phyloP scores from a whole-genome alignment of 768 basidiomycete genomes.

The Lactarius quietus region DNA sequence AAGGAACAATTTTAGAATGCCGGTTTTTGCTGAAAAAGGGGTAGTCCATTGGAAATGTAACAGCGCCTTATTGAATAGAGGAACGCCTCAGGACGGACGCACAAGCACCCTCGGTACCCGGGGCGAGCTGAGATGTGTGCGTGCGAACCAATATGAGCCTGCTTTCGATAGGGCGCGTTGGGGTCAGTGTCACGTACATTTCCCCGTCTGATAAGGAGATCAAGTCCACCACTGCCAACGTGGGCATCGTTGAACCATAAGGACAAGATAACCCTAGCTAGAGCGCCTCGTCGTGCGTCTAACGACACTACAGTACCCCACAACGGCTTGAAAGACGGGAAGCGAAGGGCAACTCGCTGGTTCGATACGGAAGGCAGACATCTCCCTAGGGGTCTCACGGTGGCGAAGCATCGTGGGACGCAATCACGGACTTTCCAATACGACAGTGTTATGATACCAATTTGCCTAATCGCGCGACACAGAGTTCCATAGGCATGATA shows the following conservation, averaged over 20 bases:
- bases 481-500: not conserved
- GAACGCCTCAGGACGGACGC: not conserved
- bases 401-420: not conserved
- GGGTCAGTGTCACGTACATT: conserved; percentile 11
- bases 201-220: not conserved
- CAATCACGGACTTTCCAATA: conserved; percentile 13
- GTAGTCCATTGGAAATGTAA: not conserved
- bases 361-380: not conserved
- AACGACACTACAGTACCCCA: not conserved
- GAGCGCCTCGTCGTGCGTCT: not conserved
- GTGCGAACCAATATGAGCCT: conserved; percentile 5
- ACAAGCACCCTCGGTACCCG: conserved; percentile 2
- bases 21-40: conserved; percentile 10
- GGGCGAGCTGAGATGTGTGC: conserved; percentile 6
- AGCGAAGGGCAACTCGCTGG: not conserved
- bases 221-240: not conserved
- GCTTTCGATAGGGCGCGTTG: not conserved
- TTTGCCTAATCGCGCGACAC: not conserved
- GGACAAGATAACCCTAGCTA: not conserved
- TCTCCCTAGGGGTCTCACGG: not conserved
- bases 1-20: not conserved
- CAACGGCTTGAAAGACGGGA: not conserved
- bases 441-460: not conserved
- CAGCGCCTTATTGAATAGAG: not conserved
- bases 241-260: not conserved